Evolutionary conservation across 331 rosid species (phyloP).

Genomic region (Pyracantha coccinea): DNA sequence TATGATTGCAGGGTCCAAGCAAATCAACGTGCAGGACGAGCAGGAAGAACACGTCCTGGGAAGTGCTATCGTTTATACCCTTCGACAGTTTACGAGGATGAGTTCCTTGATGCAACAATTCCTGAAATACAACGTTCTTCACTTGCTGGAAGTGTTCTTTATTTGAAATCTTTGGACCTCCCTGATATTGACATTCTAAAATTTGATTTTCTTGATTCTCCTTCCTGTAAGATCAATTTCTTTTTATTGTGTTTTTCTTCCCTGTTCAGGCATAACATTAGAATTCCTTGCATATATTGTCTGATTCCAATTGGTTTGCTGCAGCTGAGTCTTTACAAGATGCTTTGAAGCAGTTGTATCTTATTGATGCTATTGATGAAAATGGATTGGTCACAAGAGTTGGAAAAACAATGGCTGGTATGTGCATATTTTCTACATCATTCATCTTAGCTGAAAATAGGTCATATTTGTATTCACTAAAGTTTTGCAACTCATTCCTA

Average conservation of each 20-base stretch:
- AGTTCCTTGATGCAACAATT: slow-evolving; percentile 79
- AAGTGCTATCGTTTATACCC: slow-evolving; percentile 92
- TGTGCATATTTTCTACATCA: neutral
- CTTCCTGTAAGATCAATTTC: slow-evolving; percentile 44
- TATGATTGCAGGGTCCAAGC: slow-evolving; percentile 82
- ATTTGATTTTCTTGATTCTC: slow-evolving; percentile 92
- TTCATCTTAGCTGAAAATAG: neutral
- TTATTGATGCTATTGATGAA: slow-evolving; percentile 89
- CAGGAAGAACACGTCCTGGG: slow-evolving; percentile 96
- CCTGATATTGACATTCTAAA: slow-evolving; percentile 87
- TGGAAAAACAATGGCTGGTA: slow-evolving; percentile 97
- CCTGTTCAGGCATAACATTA: neutral
- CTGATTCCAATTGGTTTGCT: slow-evolving; percentile 27
- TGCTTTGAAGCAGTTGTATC: slow-evolving; percentile 90
- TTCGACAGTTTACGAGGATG: slow-evolving; percentile 56
- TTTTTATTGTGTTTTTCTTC: neutral
- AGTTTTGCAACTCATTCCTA: neutral
- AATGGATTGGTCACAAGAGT: slow-evolving; percentile 65
- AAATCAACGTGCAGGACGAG: slow-evolving; percentile 92
- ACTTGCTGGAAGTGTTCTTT: slow-evolving; percentile 89
- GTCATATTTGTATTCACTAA: neutral
- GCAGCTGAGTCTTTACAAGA: slow-evolving; percentile 89
- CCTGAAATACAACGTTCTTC: slow-evolving; percentile 97
- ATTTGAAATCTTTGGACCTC: slow-evolving; percentile 94
- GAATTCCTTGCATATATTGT: slow-evolving; percentile 4